Conservation (phyloP, 352 stramenopile genomes). For the Phytophthora cryptogea region DNA sequence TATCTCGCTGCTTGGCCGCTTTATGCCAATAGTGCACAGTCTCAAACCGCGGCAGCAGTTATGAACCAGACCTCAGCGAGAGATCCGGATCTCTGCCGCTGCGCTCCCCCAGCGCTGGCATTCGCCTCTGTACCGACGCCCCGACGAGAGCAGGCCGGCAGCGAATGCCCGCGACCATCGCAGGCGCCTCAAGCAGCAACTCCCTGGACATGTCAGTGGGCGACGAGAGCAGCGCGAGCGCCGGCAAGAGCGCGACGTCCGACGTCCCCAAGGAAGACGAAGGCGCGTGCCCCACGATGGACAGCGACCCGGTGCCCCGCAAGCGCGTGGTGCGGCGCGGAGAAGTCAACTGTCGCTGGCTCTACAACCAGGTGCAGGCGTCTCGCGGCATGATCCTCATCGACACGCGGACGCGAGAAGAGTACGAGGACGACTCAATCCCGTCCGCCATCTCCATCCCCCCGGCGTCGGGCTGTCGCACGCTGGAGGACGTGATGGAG, state of each 20-base stretch:
- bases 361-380: conserved; percentile 86
- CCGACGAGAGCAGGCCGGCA: conserved; percentile 16
- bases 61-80: conserved; percentile 29
- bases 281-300: conserved; percentile 9
- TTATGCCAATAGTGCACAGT: conserved; percentile 18
- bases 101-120: conserved; percentile 15
- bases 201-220: conserved; percentile 40
- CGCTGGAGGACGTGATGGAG: conserved; percentile 60
- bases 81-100: conserved; percentile 33
- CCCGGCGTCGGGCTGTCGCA: conserved; percentile 43
- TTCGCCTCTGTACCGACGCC: conserved; percentile 16
- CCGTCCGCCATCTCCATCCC: conserved; percentile 77
- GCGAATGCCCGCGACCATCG: conserved; percentile 26
- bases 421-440: conserved; percentile 79
- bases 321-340: conserved; percentile 68
- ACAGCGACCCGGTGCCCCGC: conserved; percentile 23
- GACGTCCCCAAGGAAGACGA: conserved; percentile 22
- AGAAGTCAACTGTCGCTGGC: conserved; percentile 79
- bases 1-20: conserved; percentile 25
- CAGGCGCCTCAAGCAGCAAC: conserved; percentile 7
- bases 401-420: conserved; percentile 54
- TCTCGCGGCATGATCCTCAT: conserved; percentile 78
- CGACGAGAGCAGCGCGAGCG: conserved; percentile 32
- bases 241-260: conserved; percentile 10
- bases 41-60: conserved; percentile 28